Conservation (phyloP, 2,329 filamentous ascomycete genomes). For the Penicillium sp. region DNA sequence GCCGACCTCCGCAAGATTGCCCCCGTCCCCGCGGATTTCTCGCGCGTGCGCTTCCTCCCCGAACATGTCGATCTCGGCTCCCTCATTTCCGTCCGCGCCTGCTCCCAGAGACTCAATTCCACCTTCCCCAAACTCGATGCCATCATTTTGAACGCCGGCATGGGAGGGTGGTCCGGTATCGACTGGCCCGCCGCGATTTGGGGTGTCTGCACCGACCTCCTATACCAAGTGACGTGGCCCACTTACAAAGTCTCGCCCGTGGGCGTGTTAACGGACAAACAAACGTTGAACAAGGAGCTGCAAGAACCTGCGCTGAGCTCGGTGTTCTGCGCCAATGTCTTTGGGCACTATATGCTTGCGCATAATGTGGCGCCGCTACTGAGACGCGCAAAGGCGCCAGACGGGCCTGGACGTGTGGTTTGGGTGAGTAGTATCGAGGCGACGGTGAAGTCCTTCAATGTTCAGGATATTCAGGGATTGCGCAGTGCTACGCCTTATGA, state of each 20-base stretch:
- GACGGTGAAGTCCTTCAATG: conserved; percentile 54
- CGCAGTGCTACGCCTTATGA: conserved; percentile 70
- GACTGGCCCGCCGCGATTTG: conserved; percentile 64
- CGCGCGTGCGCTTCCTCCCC: conserved; percentile 52
- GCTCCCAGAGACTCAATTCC: conserved; percentile 52
- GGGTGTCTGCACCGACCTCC: conserved; percentile 59
- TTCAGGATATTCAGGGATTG: conserved; percentile 75
- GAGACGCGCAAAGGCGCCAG: conserved; percentile 43
- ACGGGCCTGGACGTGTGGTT: conserved; percentile 65
- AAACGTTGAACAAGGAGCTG: conserved; percentile 37
- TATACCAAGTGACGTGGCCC: conserved; percentile 73
- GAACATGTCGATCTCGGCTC: conserved; percentile 60
- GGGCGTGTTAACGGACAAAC: conserved; percentile 55
- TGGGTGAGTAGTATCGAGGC: conserved; percentile 87
- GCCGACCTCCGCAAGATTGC: conserved; percentile 55
- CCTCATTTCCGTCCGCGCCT: conserved; percentile 55
- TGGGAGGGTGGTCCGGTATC: conserved; percentile 81
- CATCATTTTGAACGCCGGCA: conserved; percentile 82
- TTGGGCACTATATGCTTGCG: conserved; percentile 88
- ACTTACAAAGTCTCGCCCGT: conserved; percentile 66
- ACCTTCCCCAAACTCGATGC: conserved; percentile 70
- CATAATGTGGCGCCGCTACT: conserved; percentile 79
- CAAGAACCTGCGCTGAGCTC: conserved; percentile 67
- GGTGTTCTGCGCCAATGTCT: conserved; percentile 88
- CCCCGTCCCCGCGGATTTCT: conserved; percentile 41